Conservation (phyloP, 257 asterid genomes). For the Jaltomata sinuosa region DNA sequence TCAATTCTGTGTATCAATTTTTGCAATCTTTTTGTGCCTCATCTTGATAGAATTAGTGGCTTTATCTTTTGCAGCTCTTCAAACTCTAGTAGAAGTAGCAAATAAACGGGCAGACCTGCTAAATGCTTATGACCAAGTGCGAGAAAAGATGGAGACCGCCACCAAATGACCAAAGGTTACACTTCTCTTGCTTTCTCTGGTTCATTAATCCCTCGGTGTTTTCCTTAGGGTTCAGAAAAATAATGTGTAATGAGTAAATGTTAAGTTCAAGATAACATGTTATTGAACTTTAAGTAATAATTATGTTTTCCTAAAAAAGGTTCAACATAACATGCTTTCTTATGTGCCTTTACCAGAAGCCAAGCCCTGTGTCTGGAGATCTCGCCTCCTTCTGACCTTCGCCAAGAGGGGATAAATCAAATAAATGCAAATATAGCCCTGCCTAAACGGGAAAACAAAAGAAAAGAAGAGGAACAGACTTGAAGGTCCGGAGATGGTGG, state of each 20-base stretch:
- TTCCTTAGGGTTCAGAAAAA: background rate
- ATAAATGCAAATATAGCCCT: background rate
- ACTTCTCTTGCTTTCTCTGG: background rate
- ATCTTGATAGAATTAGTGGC: background rate
- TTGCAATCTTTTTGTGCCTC: background rate
- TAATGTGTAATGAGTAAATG: background rate
- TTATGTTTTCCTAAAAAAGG: background rate
- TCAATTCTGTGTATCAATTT: background rate
- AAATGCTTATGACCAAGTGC: constrained; percentile 48
- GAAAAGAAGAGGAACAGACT: background rate
- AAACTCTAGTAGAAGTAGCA: constrained; percentile 60
- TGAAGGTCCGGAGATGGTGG: background rate
- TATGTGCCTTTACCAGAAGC: background rate
- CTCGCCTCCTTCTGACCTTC: background rate
- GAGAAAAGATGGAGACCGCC: constrained; percentile 27
- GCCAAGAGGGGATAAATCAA: background rate
- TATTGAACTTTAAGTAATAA: background rate
- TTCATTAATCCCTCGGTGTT: background rate
- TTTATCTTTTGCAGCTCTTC: constrained; percentile 47
- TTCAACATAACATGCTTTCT: background rate
- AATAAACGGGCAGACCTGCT: constrained; percentile 54
- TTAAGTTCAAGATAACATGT: background rate
- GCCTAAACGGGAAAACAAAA: background rate
- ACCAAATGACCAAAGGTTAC: constrained; percentile 8
- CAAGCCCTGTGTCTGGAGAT: background rate